Evolutionary conservation across 805 yeast species (phyloP).

Genomic region (Candida maris): DNA sequence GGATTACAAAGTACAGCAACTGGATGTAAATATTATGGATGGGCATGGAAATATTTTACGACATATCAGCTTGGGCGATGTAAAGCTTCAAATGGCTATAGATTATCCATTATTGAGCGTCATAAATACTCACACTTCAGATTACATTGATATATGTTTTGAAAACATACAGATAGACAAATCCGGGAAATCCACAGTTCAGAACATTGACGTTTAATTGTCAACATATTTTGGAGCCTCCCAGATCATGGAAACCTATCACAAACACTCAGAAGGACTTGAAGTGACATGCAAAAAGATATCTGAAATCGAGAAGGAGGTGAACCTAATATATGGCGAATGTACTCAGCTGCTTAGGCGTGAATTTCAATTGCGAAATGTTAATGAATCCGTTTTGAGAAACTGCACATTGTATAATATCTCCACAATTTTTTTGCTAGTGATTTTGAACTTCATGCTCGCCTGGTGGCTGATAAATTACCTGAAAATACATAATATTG

Average conservation of each 20-base stretch:
- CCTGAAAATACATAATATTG: slow-evolving; percentile 13
- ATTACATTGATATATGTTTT: slow-evolving; percentile 30
- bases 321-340: slow-evolving; percentile 16
- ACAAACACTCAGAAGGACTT: slow-evolving; percentile 18
- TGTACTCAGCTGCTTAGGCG: slow-evolving; percentile 11
- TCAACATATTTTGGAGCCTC: slow-evolving; percentile 26
- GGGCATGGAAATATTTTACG: slow-evolving; percentile 26
- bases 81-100: slow-evolving; percentile 17
- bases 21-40: slow-evolving; percentile 29
- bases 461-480: slow-evolving; percentile 24
- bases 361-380: slow-evolving; percentile 25
- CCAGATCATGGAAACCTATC: slow-evolving; percentile 20
- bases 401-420: slow-evolving; percentile 16
- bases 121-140: slow-evolving; percentile 12
- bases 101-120: slow-evolving; percentile 21
- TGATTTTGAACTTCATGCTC: slow-evolving; percentile 16
- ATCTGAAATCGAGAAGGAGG: slow-evolving; percentile 17
- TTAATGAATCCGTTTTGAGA: slow-evolving; percentile 25
- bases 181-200: slow-evolving; percentile 26
- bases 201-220: slow-evolving; percentile 16
- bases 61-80: slow-evolving; percentile 20
- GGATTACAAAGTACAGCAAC: slow-evolving; percentile 18
- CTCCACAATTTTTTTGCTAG: slow-evolving; percentile 11
- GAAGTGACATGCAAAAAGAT: slow-evolving; percentile 11
- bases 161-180: slow-evolving; percentile 28